Percentiles rank a stretch among this genome's conserved stretches.
Conservation (phyloP, 2,329 filamentous ascomycete genomes). For the Gaeumannomyces tritici region DNA sequence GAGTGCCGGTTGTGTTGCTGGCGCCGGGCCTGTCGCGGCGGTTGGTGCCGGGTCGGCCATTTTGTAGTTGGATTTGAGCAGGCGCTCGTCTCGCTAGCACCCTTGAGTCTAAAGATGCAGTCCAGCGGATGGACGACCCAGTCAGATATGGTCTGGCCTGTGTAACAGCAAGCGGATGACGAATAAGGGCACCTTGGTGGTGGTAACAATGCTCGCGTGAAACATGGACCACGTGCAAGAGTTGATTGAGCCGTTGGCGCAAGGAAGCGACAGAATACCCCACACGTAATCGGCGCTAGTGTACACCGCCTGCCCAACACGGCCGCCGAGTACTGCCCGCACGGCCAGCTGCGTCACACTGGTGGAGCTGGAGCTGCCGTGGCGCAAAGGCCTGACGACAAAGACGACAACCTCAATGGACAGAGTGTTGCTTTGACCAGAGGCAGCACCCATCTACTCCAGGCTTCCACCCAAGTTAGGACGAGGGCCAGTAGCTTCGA, state of each 20-base stretch:
- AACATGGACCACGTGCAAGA: background rate
- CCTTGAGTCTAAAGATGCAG: background rate
- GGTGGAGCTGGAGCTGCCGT: background rate
- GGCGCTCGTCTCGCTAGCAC: background rate
- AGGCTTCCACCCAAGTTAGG: constrained; percentile 17
- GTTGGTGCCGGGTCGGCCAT: background rate
- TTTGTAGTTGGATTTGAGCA: background rate
- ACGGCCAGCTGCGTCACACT: background rate
- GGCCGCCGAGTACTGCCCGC: background rate
- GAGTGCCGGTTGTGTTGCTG: background rate
- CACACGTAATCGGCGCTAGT: background rate
- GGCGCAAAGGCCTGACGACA: background rate
- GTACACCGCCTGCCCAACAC: background rate
- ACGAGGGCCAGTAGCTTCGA: background rate
- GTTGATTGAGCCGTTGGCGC: too few relatives aligned
- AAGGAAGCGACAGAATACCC: background rate
- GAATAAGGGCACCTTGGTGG: background rate
- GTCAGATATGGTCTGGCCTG: too few relatives aligned
- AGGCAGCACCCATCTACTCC: background rate
- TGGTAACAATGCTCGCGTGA: background rate
- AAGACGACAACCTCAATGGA: background rate
- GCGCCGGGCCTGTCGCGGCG: background rate
- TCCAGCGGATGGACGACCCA: background rate
- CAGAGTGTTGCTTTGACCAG: background rate
- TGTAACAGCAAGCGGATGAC: too few relatives aligned